Percentiles rank a stretch among this genome's conserved stretches.
phyloP scores from a whole-genome alignment of 163 green algal species.

The Trebouxia gelatinosa region DNA sequence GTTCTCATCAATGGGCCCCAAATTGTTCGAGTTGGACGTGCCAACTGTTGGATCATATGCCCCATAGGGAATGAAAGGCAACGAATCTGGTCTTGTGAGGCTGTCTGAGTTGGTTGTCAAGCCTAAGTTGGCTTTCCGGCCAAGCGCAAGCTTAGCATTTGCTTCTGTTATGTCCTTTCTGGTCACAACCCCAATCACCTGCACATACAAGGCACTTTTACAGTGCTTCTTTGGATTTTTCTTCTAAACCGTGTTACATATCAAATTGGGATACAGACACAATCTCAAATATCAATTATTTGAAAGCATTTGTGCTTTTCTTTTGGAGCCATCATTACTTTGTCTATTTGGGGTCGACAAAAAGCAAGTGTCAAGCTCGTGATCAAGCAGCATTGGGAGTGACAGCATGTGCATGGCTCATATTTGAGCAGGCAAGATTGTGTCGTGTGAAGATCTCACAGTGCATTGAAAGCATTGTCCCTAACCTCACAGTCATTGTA shows the following conservation, averaged over 20 bases:
- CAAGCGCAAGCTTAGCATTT: constrained; percentile 53
- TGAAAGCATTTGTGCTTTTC: too few species aligned
- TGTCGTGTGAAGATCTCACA: background rate
- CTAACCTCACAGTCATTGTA: too few species aligned
- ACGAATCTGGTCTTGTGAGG: constrained; percentile 27
- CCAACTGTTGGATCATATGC: constrained; percentile 47
- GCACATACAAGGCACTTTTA: too few species aligned
- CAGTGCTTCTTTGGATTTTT: too few species aligned
- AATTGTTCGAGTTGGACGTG: background rate
- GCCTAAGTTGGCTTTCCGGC: constrained; percentile 48
- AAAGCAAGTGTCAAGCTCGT: too few species aligned
- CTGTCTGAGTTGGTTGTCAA: constrained; percentile 40
- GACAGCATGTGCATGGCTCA: too few species aligned
- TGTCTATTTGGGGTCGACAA: too few species aligned
- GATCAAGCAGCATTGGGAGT: background rate
- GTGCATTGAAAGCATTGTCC: too few species aligned
- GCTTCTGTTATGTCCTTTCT: constrained; percentile 52
- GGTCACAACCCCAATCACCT: constrained; percentile 45
- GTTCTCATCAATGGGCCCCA: constrained; percentile 2
- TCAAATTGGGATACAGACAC: too few species aligned
- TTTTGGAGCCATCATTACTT: too few species aligned
- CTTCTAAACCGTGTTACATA: too few species aligned
- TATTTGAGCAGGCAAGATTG: background rate
- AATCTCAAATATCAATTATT: too few species aligned
- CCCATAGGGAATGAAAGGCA: constrained; percentile 54